phyloP scores from a whole-genome alignment of 1,139 yeast genomes.

The Kodamaea plutei region DNA sequence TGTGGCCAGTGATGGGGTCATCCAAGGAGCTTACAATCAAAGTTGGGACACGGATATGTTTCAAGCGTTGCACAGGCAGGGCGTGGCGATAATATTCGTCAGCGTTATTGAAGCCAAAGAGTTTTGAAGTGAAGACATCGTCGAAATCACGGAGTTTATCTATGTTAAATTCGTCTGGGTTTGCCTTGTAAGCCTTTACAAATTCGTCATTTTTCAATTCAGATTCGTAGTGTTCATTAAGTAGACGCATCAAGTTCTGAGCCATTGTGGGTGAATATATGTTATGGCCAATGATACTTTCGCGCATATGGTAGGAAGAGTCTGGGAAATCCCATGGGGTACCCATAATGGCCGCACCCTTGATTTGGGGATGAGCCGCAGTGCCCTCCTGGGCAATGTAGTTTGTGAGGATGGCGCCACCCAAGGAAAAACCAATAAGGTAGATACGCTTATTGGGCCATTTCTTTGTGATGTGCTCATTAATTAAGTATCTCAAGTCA shows the following conservation, averaged over 20 bases:
- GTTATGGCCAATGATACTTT: constrained; percentile 39
- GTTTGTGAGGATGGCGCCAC: constrained; percentile 77
- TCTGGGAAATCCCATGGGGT: constrained; percentile 82
- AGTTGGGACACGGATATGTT: constrained; percentile 50
- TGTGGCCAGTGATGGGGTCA: constrained; percentile 55
- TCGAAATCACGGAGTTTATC: constrained; percentile 57
- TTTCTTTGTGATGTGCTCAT: constrained; percentile 38
- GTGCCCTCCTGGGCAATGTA: constrained; percentile 72
- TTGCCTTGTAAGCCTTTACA: constrained; percentile 26
- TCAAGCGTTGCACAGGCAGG: constrained; percentile 55
- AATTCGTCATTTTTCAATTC: constrained; percentile 25
- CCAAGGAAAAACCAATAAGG: constrained; percentile 53
- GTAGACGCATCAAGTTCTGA: constrained; percentile 41
- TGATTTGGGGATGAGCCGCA: constrained; percentile 29
- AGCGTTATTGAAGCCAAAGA: constrained; percentile 69
- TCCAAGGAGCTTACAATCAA: constrained; percentile 48
- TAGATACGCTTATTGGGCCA: constrained; percentile 52
- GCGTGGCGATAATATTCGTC: constrained; percentile 69
- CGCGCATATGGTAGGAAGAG: constrained; percentile 40
- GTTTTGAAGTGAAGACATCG: constrained; percentile 62
- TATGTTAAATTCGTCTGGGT: constrained; percentile 33
- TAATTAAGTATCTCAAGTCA: constrained; percentile 51
- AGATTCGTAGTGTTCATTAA: constrained; percentile 40
- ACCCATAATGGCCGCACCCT: constrained; percentile 51
- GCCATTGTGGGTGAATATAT: constrained; percentile 54